Base-by-base conservation (phyloP, 345 rosid species). In the Lumnitzera racemosa region DNA sequence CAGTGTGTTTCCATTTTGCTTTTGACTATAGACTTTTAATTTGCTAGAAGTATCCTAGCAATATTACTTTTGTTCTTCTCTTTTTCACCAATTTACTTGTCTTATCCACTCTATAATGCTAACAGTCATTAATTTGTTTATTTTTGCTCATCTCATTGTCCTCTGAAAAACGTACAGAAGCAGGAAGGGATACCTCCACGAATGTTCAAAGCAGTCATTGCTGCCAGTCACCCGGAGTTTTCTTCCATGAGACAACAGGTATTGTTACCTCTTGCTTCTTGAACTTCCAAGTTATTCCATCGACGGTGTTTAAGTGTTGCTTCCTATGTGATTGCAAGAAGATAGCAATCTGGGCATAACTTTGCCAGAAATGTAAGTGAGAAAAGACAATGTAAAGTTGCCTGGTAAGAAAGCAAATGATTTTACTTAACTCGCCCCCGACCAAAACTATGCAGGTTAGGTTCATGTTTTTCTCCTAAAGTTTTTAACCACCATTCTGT, bases 231-330 rank as follows among this genome's bases (percentile, higher is more conserved):
- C 64, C 87, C 86, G 5, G 99, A 90, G 68, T 95, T 95, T 68
- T 88, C 97, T 67, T 72, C 97, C 51, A 77, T 95, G 94, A 86
- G 97, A 73, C 99, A 95, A 64, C 99, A 90, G 96, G 97, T 95
- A 67, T 59, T 58, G 54, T 51, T 51, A 36, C 17, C 47, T 15
- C 17, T 15, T 65, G 15, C 27, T 36, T 5, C 10, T 36, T 36
- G 15, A 14, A 27, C 5, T 27, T 27, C 31, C 5, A 27, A 27
- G 31, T 27, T 27, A 27, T 27, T 27, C 31, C 16, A 12, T 14
- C 9, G 7, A 49, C n/a, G 0, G 20, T 49, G 51, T 49, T 12
- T 8, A 12, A 49, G 0, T 14, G 52, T 49, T 52, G 13, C 16
- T 54, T 58, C 2, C 7, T 61, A 36, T 36, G 43, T 36, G 43